Conservation (phyloP, 345 rosid species). For the Linum usitatissimum region DNA sequence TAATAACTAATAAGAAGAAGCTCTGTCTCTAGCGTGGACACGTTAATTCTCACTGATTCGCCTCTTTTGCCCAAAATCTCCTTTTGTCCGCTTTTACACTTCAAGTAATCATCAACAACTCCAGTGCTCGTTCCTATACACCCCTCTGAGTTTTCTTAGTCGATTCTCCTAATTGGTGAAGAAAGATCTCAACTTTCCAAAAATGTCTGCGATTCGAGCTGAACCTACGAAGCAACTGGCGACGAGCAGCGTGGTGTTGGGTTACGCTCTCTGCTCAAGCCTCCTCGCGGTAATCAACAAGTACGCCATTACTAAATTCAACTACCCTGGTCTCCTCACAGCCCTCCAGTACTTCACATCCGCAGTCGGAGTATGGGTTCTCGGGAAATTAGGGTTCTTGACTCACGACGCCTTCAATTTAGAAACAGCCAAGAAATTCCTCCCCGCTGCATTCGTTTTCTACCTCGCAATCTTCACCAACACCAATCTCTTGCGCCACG, state of each 20-base stretch:
- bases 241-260: constrained; percentile 71
- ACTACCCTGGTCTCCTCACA: constrained; percentile 82
- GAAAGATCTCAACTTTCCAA: no score
- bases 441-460: constrained; percentile 86
- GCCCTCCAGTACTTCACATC: constrained; percentile 83
- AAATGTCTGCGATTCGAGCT: constrained; percentile 16
- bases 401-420: constrained; percentile 67
- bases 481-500: constrained; percentile 91
- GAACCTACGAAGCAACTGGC: constrained; percentile 28
- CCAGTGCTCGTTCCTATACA: no score
- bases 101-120: no score
- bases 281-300: constrained; percentile 95
- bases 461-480: constrained; percentile 94
- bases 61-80: no score
- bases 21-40: no score
- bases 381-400: constrained; percentile 71
- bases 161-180: no score
- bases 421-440: constrained; percentile 82
- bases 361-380: constrained; percentile 65
- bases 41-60: no score
- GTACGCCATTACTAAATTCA: constrained; percentile 79
- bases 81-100: no score
- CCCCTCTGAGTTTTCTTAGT: no score
- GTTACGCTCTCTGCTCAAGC: constrained; percentile 93
- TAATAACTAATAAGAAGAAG: no score